These are phyloP conservation scores for Schoenoplectus triqueter DNA, from an alignment of 202 grass and related monocot species.

Conservation along the genomic window DNA sequence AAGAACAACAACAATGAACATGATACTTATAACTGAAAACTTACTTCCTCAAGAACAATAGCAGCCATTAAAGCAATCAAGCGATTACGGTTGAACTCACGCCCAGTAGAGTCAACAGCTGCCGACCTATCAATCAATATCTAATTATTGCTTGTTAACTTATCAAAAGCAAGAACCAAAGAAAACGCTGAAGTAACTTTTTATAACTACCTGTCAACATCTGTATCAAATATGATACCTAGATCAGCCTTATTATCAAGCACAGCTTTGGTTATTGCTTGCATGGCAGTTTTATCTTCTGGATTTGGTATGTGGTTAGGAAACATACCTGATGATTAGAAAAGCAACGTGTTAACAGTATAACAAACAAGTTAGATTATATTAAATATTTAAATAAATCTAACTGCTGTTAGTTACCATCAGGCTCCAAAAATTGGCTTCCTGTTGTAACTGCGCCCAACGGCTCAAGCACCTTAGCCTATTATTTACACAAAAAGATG, in stretches of 20 bases:
- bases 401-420: constrained; percentile 60
- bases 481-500: constrained; percentile 24
- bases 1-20: not conserved
- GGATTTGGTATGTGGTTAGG: constrained; percentile 96
- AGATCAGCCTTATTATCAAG: constrained; percentile 89
- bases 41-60: constrained; percentile 95
- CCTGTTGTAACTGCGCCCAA: constrained; percentile 86
- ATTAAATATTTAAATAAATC: not conserved
- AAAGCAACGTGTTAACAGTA: constrained; percentile 21
- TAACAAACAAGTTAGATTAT: not conserved
- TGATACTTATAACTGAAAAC: constrained; percentile 26
- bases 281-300: constrained; percentile 94
- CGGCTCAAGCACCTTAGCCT: constrained; percentile 87
- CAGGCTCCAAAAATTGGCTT: constrained; percentile 95
- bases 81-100: constrained; percentile 81
- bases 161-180: not conserved
- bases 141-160: constrained; percentile 21
- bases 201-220: constrained; percentile 80
- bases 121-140: constrained; percentile 69
- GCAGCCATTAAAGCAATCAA: constrained; percentile 86
- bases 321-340: constrained; percentile 65
- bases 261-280: constrained; percentile 90
- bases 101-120: constrained; percentile 87
- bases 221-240: constrained; percentile 99
- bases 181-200: not conserved